Evolutionary conservation across 1,284 basidiomycete species (phyloP).

Genomic region (Leccinum solheimii): DNA sequence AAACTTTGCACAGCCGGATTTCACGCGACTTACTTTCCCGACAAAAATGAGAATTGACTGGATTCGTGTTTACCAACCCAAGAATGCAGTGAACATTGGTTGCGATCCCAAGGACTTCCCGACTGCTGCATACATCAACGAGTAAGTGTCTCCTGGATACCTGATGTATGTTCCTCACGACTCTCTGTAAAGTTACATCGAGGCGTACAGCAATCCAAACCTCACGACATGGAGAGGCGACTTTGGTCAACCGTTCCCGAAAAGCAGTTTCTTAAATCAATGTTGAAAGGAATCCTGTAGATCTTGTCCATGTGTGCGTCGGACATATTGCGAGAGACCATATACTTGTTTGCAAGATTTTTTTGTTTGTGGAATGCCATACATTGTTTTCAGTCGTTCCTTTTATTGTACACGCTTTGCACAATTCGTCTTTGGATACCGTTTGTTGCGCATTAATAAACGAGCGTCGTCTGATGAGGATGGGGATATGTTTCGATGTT

Average conservation of each 20-base stretch:
- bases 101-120: constrained; percentile 83
- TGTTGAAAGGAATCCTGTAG: constrained; percentile 41
- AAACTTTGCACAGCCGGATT: constrained; percentile 74
- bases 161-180: constrained; percentile 23
- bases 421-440: constrained; percentile 2
- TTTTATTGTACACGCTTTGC: constrained; percentile 23
- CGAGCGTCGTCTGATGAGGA: neutral
- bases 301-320: constrained; percentile 8
- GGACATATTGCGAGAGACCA: constrained; percentile 9
- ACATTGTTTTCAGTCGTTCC: constrained; percentile 24
- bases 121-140: constrained; percentile 72
- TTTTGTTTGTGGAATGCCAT: neutral
- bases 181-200: constrained; percentile 42
- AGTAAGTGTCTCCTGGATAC: constrained; percentile 43
- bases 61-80: constrained; percentile 80
- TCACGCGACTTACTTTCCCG: constrained; percentile 68
- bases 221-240: constrained; percentile 60
- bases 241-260: constrained; percentile 61
- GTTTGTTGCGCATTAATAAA: no score
- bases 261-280: constrained; percentile 49
- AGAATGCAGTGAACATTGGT: constrained; percentile 68
- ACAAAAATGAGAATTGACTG: constrained; percentile 77
- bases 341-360: constrained; percentile 8
- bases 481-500: constrained; percentile 1
- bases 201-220: constrained; percentile 56